A percentile compares a stretch with the other conserved stretches of the same genome.
Evolutionary conservation across 2,329 filamentous ascomycete genomes (phyloP).

Genomic region (Ophiocordyceps unilateralis): DNA sequence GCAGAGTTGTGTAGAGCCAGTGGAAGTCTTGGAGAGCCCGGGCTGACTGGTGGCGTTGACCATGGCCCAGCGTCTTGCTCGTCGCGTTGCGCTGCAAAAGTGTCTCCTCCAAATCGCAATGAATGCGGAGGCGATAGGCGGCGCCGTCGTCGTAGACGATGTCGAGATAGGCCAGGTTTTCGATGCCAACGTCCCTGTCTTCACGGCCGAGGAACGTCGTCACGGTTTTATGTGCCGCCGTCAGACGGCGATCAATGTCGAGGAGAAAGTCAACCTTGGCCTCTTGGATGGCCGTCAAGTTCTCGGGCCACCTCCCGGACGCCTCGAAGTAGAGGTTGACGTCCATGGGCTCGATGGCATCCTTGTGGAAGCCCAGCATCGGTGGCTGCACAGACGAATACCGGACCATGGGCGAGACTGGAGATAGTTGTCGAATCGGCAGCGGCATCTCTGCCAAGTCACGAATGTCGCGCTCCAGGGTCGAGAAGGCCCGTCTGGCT

Average conservation of each 20-base stretch:
- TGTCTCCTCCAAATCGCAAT: constrained; percentile 72
- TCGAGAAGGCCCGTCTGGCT: constrained; percentile 51
- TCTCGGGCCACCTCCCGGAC: constrained; percentile 86
- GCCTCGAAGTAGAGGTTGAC: constrained; percentile 83
- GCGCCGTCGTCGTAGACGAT: constrained; percentile 55
- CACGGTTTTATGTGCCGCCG: constrained; percentile 40
- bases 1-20: constrained; percentile 52
- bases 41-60: constrained; percentile 50
- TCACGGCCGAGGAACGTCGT: constrained; percentile 64
- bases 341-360: constrained; percentile 43
- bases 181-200: constrained; percentile 46
- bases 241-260: constrained; percentile 54
- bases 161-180: constrained; percentile 73
- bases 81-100: constrained; percentile 65
- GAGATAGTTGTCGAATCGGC: constrained; percentile 64
- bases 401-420: constrained; percentile 55
- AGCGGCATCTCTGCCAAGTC: constrained; percentile 69
- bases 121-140: constrained; percentile 70
- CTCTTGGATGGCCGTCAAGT: constrained; percentile 76
- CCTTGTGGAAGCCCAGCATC: constrained; percentile 24
- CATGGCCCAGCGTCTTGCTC: constrained; percentile 50
- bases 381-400: constrained; percentile 44
- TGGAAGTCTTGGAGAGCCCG: constrained; percentile 53
- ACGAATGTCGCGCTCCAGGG: constrained; percentile 61
- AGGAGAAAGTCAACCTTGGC: constrained; percentile 85